Conservation (phyloP, 2,329 filamentous ascomycete genomes). For the Fusarium sp. region DNA sequence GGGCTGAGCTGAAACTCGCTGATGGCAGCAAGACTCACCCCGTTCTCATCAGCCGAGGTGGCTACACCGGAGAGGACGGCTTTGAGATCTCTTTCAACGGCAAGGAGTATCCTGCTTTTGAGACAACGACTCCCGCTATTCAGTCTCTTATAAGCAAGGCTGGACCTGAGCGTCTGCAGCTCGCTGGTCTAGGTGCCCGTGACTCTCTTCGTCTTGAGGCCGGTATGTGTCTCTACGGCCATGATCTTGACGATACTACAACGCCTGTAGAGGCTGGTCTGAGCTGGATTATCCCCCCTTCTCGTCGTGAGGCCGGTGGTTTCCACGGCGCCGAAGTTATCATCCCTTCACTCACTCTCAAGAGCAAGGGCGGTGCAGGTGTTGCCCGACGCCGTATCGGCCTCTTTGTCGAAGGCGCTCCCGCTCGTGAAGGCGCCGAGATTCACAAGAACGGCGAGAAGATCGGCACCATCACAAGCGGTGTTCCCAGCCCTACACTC, state of each 20-base stretch:
- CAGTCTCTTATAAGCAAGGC: slow-evolving; percentile 77
- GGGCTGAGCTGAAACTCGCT: slow-evolving; percentile 73
- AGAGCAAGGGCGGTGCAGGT: slow-evolving; percentile 78
- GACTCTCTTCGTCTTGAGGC: slow-evolving; percentile 95
- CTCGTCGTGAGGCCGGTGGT: slow-evolving; percentile 74
- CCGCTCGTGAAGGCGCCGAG: slow-evolving; percentile 88
- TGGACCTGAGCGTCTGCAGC: slow-evolving; percentile 72
- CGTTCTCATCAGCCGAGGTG: slow-evolving; percentile 82
- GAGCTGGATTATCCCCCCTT: slow-evolving; percentile 86
- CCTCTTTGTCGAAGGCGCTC: slow-evolving; percentile 84
- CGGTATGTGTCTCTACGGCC: slow-evolving; percentile 99
- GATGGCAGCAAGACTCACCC: slow-evolving; percentile 60
- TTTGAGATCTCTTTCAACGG: slow-evolving; percentile 89
- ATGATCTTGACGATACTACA: slow-evolving; percentile 87
- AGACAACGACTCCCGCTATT: slow-evolving; percentile 67
- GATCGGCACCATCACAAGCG: slow-evolving; percentile 87
- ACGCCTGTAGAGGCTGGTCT: slow-evolving; percentile 71
- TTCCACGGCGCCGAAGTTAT: slow-evolving; percentile 90
- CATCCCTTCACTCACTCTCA: slow-evolving; percentile 79
- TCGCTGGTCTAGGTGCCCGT: slow-evolving; percentile 90
- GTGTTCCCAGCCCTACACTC: slow-evolving; percentile 87
- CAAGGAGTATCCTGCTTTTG: slow-evolving; percentile 56
- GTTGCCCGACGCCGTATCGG: slow-evolving; percentile 82
- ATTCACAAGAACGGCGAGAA: slow-evolving; percentile 76
- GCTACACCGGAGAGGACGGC: slow-evolving; percentile 97